A percentile compares a stretch with the other conserved stretches of the same genome.
phyloP scores from a whole-genome alignment of 352 stramenopile species.

The Phytopythium boreale region DNA sequence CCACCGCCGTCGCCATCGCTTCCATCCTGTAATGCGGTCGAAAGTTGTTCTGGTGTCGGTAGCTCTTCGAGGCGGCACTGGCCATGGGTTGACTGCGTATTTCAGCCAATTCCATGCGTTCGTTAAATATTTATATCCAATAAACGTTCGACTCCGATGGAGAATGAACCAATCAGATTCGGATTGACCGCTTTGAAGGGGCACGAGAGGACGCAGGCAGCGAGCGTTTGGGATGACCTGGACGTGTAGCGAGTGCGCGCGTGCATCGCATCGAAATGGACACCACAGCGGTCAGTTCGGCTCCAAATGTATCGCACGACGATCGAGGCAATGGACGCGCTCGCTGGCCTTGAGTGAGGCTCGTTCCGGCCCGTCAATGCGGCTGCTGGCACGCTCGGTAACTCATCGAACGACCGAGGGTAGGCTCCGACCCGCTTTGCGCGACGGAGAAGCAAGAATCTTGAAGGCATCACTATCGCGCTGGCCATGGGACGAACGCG shows the following conservation, averaged over 20 bases:
- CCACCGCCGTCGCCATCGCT: constrained; percentile 7
- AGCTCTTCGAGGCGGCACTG: neutral
- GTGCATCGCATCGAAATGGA: neutral
- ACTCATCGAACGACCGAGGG: neutral
- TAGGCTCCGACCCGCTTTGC: neutral
- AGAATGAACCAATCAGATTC: neutral
- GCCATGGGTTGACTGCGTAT: constrained; percentile 1
- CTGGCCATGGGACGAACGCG: neutral
- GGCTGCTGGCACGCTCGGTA: neutral
- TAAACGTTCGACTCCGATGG: neutral
- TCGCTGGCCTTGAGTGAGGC: neutral
- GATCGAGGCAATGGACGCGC: neutral
- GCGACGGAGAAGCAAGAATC: neutral
- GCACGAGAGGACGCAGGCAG: neutral
- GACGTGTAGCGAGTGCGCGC: no score
- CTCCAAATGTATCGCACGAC: neutral
- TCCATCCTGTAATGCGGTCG: neutral
- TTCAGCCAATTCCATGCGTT: constrained; percentile 10
- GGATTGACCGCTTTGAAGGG: neutral
- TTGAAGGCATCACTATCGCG: neutral
- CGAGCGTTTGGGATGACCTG: neutral
- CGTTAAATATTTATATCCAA: neutral
- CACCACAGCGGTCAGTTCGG: neutral
- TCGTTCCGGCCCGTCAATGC: neutral
- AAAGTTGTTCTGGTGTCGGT: neutral